Percentiles rank a stretch among this genome's conserved stretches.
Evolutionary conservation across 2,329 filamentous ascomycete genomes (phyloP).

Genomic region (Chrysoporthe deuterocubensis): DNA sequence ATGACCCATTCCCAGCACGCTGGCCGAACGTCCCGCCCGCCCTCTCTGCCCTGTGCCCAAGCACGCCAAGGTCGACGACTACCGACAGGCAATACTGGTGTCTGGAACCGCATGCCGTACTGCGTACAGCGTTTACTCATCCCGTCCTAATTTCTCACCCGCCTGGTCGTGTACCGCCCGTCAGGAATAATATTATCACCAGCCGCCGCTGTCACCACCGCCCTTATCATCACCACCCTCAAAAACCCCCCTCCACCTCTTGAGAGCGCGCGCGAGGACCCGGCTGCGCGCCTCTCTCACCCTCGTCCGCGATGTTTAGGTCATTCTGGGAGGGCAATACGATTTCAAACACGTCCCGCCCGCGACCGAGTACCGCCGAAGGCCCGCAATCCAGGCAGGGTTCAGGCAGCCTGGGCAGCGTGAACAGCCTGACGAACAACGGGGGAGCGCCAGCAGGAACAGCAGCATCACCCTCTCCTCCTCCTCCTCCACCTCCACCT

Average conservation of each 20-base stretch:
- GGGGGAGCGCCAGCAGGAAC: constrained; percentile 2
- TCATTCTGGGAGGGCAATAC: constrained; percentile 20
- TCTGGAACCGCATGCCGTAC: not conserved
- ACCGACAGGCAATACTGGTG: too few relatives aligned
- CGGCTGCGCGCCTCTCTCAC: not conserved
- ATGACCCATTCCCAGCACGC: constrained; percentile 8
- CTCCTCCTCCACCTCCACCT: not conserved
- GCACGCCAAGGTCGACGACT: too few relatives aligned
- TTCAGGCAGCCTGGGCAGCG: not conserved
- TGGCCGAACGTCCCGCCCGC: constrained; percentile 5
- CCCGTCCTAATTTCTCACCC: not conserved
- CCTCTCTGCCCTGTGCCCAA: not conserved
- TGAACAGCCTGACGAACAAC: not conserved
- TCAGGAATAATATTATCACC: too few relatives aligned
- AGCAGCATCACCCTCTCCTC: too few relatives aligned
- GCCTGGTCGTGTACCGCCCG: too few relatives aligned
- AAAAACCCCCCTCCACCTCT: too few relatives aligned
- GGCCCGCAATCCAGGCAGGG: constrained; percentile 14
- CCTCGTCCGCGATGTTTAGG: constrained; percentile 11
- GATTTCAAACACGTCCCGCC: constrained; percentile 7
- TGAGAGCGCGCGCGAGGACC: not conserved
- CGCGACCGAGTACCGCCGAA: constrained; percentile 20
- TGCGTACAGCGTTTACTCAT: not conserved
- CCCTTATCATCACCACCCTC: not conserved
- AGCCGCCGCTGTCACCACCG: not conserved